Base-by-base conservation (phyloP, 306 rosid genomes). In the Quercus engelmannii region DNA sequence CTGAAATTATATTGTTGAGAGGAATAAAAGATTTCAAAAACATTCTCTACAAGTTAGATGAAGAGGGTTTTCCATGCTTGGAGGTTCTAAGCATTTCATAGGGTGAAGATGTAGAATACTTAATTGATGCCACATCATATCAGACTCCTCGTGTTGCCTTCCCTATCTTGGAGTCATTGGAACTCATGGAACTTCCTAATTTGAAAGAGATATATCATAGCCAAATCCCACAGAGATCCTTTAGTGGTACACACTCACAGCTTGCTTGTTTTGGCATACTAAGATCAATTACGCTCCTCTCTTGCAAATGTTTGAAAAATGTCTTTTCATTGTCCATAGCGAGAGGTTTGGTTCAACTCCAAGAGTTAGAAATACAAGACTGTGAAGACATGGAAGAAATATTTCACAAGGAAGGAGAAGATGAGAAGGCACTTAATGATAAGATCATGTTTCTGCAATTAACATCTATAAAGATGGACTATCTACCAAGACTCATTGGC, bases 341-440 rank as follows among this genome's bases (percentile, higher is more conserved):
- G 2, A 7, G 43, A 38, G 43, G 43, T 38, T 38, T 38, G 43
- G 43, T 38, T 38, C 43, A 38, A 38, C 43, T 38, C 0, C 43
- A 38, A 0, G 0, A 38, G 43, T 38, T 38, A 38, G 0, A 38
- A 0, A 38, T 38, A 38, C 0, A 0, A 0, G 0, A 0, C 0
- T 38, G 43, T 38, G 10, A 38, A 0, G 43, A 38, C 43, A 38
- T 38, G 43, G 43, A 38, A 38, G 43, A 38, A 38, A 6, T 1
- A 0, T 38, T 7, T 38, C 10, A 38, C 43, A 6, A 6, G 9
- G 43, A 35, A 38, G 54, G 4, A 46, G 4, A 46, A 46, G 52
- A 46, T 46, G 52, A 11, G 15, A 46, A 46, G 15, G 15, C 15
- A 46, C 15, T 35, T 1, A 35, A 11, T 11, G 15, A 11, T 11